Conservation (phyloP, 495 filamentous ascomycete genomes). For the Oleoguttula mirabilis region DNA sequence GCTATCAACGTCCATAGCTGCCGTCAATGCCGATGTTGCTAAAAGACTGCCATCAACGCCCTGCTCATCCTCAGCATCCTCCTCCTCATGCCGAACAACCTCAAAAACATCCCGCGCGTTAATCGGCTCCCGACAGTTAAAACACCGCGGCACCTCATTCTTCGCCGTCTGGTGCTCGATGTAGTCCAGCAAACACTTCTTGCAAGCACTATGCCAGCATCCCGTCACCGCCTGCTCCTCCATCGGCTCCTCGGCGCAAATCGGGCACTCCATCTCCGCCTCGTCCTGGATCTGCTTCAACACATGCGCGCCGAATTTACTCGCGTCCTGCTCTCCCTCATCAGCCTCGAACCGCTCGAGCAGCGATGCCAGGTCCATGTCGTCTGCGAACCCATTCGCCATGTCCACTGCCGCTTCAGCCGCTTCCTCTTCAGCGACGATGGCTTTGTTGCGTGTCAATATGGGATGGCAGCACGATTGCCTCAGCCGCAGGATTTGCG, state of each 20-base stretch:
- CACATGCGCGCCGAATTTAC: conserved; percentile 69
- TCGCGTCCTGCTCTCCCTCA: conserved; percentile 51
- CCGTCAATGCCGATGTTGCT: conserved; percentile 5
- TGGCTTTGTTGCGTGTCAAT: conserved; percentile 69
- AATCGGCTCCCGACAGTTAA: conserved; percentile 75
- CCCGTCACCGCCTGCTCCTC: conserved; percentile 83
- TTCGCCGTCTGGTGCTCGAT: conserved; percentile 75
- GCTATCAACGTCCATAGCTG: conserved; percentile 7
- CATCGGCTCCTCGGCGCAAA: conserved; percentile 93
- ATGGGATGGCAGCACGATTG: conserved; percentile 92
- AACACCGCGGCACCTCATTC: conserved; percentile 64
- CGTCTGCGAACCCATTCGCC: conserved; percentile 71
- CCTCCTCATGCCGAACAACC: conserved; percentile 49
- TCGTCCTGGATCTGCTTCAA: conserved; percentile 84
- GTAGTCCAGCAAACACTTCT: conserved; percentile 75
- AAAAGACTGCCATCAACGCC: conserved; percentile 22
- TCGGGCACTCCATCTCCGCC: conserved; percentile 77
- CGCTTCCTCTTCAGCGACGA: conserved; percentile 80
- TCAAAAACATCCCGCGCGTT: conserved; percentile 81
- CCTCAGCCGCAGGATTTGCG: conserved; percentile 85
- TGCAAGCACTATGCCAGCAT: conserved; percentile 95
- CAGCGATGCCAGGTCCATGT: conserved; percentile 85
- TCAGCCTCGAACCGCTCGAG: conserved; percentile 60
- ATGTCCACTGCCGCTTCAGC: conserved; percentile 70
- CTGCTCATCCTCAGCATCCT: conserved; percentile 23